Conservation (phyloP, 331 rosid genomes). For the Rosa hybrid region DNA sequence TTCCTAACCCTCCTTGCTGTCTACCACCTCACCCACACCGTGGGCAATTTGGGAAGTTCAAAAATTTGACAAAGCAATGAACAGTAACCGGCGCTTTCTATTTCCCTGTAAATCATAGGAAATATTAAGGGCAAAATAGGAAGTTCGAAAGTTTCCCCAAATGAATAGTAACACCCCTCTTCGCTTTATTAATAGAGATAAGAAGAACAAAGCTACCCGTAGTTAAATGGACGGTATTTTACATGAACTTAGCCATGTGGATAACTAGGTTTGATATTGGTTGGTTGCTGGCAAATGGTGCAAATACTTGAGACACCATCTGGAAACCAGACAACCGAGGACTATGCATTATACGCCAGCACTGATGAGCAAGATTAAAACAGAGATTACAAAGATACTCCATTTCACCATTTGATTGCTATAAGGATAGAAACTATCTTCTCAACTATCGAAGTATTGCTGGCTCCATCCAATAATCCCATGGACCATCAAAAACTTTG, state of each 20-base stretch:
- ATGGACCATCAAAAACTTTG: neutral
- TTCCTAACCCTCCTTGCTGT: too few species aligned
- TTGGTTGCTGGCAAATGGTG: conserved; percentile 53
- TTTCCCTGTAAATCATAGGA: too few species aligned
- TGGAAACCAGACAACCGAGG: conserved; percentile 41
- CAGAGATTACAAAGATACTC: neutral
- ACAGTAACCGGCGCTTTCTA: too few species aligned
- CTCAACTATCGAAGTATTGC: neutral
- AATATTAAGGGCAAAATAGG: too few species aligned
- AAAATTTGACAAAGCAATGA: too few species aligned
- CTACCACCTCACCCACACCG: too few species aligned
- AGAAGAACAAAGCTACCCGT: conserved; percentile 19
- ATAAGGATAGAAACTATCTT: neutral
- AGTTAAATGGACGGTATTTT: neutral
- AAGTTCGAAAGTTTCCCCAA: too few species aligned
- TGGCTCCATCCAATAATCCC: neutral
- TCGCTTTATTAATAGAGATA: too few species aligned
- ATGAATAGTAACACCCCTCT: too few species aligned
- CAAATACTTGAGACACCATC: conserved; percentile 32
- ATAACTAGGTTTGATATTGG: conserved; percentile 26
- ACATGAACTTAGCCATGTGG: conserved; percentile 15
- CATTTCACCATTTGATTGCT: neutral
- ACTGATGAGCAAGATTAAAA: neutral
- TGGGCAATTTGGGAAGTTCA: too few species aligned
- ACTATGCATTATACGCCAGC: neutral